Conservation (phyloP, 1,284 basidiomycete species). For the Cutaneotrichosporon sp. region DNA sequence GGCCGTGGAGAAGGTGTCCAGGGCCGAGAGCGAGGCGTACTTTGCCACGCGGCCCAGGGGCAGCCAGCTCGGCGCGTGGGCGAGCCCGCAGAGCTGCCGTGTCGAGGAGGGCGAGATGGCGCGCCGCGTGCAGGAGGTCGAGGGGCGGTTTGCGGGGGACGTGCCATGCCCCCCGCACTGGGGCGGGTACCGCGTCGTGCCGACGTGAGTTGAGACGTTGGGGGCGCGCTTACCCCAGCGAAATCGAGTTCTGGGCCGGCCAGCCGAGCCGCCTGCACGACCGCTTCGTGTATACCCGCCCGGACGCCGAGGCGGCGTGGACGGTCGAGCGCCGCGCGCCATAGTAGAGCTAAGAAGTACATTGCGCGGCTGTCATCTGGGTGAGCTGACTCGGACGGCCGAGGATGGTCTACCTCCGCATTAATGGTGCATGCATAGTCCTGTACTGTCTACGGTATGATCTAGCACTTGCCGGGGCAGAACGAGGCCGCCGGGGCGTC, state of each 20-base stretch:
- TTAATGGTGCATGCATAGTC: no score
- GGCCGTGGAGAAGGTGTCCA: slow-evolving; percentile 71
- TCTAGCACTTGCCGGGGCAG: neutral
- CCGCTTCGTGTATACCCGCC: slow-evolving; percentile 74
- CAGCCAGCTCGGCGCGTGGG: slow-evolving; percentile 87
- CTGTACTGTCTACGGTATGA: no score
- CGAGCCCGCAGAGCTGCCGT: slow-evolving; percentile 68
- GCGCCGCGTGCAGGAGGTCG: slow-evolving; percentile 62
- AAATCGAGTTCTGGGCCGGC: slow-evolving; percentile 94
- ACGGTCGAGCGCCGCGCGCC: slow-evolving; percentile 73
- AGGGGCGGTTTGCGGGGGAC: slow-evolving; percentile 62
- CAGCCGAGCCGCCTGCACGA: slow-evolving; percentile 88
- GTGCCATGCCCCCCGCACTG: slow-evolving; percentile 88
- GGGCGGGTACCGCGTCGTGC: slow-evolving; percentile 94
- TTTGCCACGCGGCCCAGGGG: slow-evolving; percentile 80
- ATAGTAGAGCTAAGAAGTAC: no score
- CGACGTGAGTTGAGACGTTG: slow-evolving; percentile 65
- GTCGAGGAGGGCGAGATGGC: slow-evolving; percentile 72
- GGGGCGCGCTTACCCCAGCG: slow-evolving; percentile 51
- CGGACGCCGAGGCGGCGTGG: slow-evolving; percentile 63
- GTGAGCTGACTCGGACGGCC: no score
- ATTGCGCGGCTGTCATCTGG: no score
- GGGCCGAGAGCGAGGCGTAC: slow-evolving; percentile 76
- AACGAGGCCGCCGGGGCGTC: neutral
- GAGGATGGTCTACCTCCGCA: no score